A percentile compares a stretch with the other conserved stretches of the same genome.
Conservation (phyloP, 345 rosid genomes). For the Stellera chamaejasme region DNA sequence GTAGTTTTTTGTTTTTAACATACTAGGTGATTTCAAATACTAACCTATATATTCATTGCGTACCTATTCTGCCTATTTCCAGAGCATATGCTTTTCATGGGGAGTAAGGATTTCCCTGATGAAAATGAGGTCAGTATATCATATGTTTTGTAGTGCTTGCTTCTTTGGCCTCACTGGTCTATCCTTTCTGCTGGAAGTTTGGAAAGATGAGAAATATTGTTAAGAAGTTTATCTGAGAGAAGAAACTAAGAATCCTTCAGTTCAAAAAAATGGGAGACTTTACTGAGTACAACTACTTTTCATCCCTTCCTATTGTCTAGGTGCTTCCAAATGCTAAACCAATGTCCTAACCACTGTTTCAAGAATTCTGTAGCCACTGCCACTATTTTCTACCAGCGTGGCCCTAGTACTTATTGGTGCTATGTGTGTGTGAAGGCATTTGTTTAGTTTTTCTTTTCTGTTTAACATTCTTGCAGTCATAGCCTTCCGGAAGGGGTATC, state of each 20-base stretch:
- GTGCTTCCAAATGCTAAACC: no score
- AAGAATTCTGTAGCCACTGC: no score
- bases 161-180: not conserved
- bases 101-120: slow-evolving; percentile 84
- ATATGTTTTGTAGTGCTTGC: slow-evolving; percentile 6
- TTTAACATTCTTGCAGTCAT: no score
- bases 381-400: no score
- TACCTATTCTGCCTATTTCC: slow-evolving; percentile 15
- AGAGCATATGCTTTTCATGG: slow-evolving; percentile 99
- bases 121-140: slow-evolving; percentile 82
- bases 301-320: slow-evolving; percentile 15
- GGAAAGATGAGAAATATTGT: not conserved
- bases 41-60: not conserved
- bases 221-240: not conserved
- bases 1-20: not conserved
- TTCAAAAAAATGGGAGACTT: not conserved
- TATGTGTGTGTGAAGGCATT: no score
- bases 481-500: no score
- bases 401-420: no score
- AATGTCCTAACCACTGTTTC: no score
- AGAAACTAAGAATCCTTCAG: not conserved
- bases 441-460: no score
- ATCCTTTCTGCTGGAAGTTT: not conserved
- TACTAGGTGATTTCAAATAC: not conserved
- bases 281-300: slow-evolving; percentile 2